A percentile compares a stretch with the other conserved stretches of the same genome.
These are phyloP conservation scores for Mortierella sp. DNA, from an alignment of 371 early-diverging fungal genomes.

Conservation along the genomic window DNA sequence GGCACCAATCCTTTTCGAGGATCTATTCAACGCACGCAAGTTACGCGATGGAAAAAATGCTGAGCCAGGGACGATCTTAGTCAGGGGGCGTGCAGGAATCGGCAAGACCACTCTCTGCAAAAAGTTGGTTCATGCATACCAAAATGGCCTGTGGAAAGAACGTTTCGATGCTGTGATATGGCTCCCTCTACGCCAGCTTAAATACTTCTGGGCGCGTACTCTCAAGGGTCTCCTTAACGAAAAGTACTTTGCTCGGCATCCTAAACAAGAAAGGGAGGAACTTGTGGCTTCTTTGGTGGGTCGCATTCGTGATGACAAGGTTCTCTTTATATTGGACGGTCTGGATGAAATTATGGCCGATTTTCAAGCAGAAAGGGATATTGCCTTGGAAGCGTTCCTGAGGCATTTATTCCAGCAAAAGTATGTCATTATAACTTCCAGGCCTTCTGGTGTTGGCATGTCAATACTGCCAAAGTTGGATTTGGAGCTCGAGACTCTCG, in stretches of 20 bases:
- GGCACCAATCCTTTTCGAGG: constrained; percentile 15
- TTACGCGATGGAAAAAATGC: constrained; percentile 14
- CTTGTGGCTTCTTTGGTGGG: background rate
- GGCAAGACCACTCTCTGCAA: constrained; percentile 19
- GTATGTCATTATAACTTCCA: constrained; percentile 14
- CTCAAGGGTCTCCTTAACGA: constrained; percentile 14
- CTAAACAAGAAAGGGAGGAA: background rate
- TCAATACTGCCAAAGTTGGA: constrained; percentile 7
- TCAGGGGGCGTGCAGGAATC: constrained; percentile 7
- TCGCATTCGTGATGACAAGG: background rate
- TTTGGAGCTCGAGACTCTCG: constrained; percentile 27
- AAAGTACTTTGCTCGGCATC: background rate
- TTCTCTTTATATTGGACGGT: constrained; percentile 27
- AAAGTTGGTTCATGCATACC: constrained; percentile 15
- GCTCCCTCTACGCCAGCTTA: constrained; percentile 29
- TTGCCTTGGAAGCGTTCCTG: constrained; percentile 7
- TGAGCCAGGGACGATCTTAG: constrained; percentile 17
- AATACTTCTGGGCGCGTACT: background rate
- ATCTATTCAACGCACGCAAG: constrained; percentile 20
- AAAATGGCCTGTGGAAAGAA: constrained; percentile 23
- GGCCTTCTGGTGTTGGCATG: constrained; percentile 18
- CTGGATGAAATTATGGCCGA: constrained; percentile 21
- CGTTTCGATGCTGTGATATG: constrained; percentile 23
- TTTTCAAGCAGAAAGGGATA: background rate
- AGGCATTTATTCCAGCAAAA: background rate